Base-by-base conservation (phyloP, 176 grass and related monocot genomes). In the Hsuehochloa calcarea region DNA sequence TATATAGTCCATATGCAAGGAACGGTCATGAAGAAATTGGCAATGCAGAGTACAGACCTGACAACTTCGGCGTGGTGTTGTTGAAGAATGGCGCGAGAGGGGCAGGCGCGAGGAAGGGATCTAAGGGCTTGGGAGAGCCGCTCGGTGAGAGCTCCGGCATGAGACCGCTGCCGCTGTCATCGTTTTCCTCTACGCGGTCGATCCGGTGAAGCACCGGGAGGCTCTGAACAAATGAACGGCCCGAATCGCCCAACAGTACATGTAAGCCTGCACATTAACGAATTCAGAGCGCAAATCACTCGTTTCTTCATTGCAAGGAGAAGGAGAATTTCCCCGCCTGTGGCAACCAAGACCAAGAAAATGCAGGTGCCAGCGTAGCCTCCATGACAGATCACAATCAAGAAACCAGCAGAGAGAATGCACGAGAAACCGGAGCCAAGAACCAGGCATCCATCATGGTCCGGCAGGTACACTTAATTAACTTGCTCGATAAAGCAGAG, bases 61-160 rank as follows among this genome's bases (percentile, higher is more conserved):
- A 98, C 40, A 95, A 72, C 63, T 95, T 98, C 1, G 96, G 96
- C 50, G 86, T 90, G 65, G 89, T 92, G 78, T 87, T 95, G 91
- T 92, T 93, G 71, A 94, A 90, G 89, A 98, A 95, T 20, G 96
- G 93, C 56, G 90, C 86, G 35, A 94, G 90, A 6, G 93, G 96
- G 15, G 96, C 86, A 41, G 96, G 93, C 2, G 96, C 87, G 16
- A 89, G 87, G 41, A 88, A 76, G 85, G 96, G 93, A 77, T 93
- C 81, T 14, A 95, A 74, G 64, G 96, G 96, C 73, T 75, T 86
- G 31, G 96, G 96, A 11, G 96, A 85, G 65, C 84, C 89, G 65
- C 56, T 89, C 20, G 96, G 96, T 31, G 96, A 90, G 78, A 84
- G 80, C 7, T 95, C 82, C 58, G 96, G 91, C 88, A 90, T 86